A percentile compares a stretch with the other conserved stretches of the same genome.
Conservation (phyloP, 768 basidiomycete species). For the Fomitopsis pulvina region DNA sequence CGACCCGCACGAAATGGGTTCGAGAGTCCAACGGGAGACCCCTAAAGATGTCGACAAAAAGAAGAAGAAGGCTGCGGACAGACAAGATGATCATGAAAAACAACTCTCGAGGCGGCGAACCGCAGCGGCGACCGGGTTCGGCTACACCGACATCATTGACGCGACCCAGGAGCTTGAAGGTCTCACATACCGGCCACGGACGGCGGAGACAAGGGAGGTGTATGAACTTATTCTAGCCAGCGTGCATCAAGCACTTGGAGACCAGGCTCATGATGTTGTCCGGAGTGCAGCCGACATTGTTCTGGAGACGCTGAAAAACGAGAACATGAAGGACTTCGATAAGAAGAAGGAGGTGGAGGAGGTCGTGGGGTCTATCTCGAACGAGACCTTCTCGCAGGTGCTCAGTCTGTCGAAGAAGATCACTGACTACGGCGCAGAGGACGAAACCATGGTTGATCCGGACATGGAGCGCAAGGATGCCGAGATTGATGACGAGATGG, state of each 20-base stretch:
- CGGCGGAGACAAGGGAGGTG: slow-evolving; percentile 89
- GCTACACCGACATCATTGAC: slow-evolving; percentile 89
- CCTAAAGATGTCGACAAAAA: slow-evolving; percentile 92
- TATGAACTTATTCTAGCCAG: slow-evolving; percentile 86
- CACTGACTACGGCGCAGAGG: slow-evolving; percentile 90
- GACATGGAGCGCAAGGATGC: slow-evolving; percentile 78
- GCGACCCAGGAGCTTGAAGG: slow-evolving; percentile 93
- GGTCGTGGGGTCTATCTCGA: slow-evolving; percentile 57
- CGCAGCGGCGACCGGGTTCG: slow-evolving; percentile 62
- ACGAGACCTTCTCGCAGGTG: slow-evolving; percentile 77
- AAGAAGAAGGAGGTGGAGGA: slow-evolving; percentile 70
- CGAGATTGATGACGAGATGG: slow-evolving; percentile 91
- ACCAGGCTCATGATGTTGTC: slow-evolving; percentile 94
- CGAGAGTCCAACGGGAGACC: slow-evolving; percentile 72
- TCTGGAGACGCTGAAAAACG: slow-evolving; percentile 75
- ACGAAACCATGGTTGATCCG: slow-evolving; percentile 71
- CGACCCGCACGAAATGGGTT: slow-evolving; percentile 88
- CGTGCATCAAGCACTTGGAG: slow-evolving; percentile 81
- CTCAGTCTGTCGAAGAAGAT: slow-evolving; percentile 88
- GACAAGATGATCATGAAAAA: slow-evolving; percentile 51
- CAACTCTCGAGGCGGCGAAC: slow-evolving; percentile 45
- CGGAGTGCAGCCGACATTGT: slow-evolving; percentile 93
- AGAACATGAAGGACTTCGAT: slow-evolving; percentile 9
- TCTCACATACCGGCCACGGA: slow-evolving; percentile 85
- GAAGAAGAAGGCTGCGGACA: slow-evolving; percentile 76